phyloP scores from a whole-genome alignment of 1,139 yeast species.

The Geotrichum bryndzae region DNA sequence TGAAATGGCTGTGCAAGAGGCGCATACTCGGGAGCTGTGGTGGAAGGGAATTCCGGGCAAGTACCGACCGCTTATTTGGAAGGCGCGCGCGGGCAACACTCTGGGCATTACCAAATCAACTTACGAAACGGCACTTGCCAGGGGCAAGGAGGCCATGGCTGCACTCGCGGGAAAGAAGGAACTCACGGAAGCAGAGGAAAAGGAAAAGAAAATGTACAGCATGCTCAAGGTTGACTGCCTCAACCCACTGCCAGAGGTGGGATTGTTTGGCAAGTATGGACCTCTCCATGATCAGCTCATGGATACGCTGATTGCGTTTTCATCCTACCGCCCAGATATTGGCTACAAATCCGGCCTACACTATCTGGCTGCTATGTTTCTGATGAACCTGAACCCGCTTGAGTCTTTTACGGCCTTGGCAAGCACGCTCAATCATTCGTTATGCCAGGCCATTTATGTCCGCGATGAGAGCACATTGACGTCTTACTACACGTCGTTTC shows the following conservation, averaged over 20 bases:
- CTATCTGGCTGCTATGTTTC: slow-evolving; percentile 41
- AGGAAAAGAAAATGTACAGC: slow-evolving; percentile 12
- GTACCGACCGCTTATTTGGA: slow-evolving; percentile 50
- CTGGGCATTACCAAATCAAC: slow-evolving; percentile 25
- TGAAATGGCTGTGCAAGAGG: slow-evolving; percentile 34
- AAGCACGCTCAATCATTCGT: slow-evolving; percentile 39
- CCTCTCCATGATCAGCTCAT: slow-evolving; percentile 36
- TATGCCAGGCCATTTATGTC: slow-evolving; percentile 28
- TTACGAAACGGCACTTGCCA: slow-evolving; percentile 23
- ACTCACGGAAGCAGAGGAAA: not conserved
- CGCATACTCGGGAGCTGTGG: slow-evolving; percentile 50
- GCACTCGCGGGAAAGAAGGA: slow-evolving; percentile 12
- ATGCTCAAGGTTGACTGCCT: slow-evolving; percentile 33
- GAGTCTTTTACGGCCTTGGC: slow-evolving; percentile 45
- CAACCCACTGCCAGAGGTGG: slow-evolving; percentile 42
- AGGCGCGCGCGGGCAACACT: slow-evolving; percentile 41
- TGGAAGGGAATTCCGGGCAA: slow-evolving; percentile 62
- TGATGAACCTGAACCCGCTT: slow-evolving; percentile 37
- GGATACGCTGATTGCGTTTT: slow-evolving; percentile 32
- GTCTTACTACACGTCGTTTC: slow-evolving; percentile 41
- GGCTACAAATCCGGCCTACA: slow-evolving; percentile 27
- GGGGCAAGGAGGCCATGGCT: slow-evolving; percentile 23
- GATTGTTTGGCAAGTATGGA: slow-evolving; percentile 39
- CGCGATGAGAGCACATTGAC: slow-evolving; percentile 31
- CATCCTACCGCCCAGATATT: slow-evolving; percentile 30